A percentile compares a stretch with the other conserved stretches of the same genome.
Evolutionary conservation across 306 rosid species (phyloP).

Genomic region (Sophora flavescens): DNA sequence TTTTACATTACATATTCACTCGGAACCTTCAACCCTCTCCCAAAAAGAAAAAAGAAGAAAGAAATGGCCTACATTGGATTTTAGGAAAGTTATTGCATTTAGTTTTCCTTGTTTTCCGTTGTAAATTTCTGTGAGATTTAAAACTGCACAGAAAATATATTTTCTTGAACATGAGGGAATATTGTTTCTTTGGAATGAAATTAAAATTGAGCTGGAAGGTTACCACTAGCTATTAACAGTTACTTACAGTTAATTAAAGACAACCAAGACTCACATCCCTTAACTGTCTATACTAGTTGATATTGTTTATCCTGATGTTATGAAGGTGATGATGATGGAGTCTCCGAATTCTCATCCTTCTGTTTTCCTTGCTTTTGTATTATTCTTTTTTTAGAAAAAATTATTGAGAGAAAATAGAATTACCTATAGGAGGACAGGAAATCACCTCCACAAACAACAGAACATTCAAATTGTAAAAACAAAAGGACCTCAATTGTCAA

Average conservation of each 20-base stretch:
- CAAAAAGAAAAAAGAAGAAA: background rate
- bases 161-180: background rate
- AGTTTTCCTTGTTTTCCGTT: background rate
- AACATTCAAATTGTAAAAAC: background rate
- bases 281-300: background rate
- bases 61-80: background rate
- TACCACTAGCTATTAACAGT: background rate
- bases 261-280: too few relatives aligned
- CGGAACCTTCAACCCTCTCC: background rate
- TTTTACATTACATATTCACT: background rate
- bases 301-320: conserved; percentile 20
- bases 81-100: conserved; percentile 23
- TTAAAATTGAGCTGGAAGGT: background rate
- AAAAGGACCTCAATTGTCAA: background rate
- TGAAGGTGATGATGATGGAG: conserved; percentile 17
- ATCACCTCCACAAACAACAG: background rate
- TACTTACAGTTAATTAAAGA: too few relatives aligned
- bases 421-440: background rate
- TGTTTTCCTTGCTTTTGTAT: too few relatives aligned
- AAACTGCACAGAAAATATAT: background rate
- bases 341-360: background rate
- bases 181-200: background rate
- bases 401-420: background rate
- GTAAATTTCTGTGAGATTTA: background rate
- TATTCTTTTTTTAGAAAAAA: background rate